Conservation (phyloP, 805 yeast genomes). For the Clavispora asparagi region DNA sequence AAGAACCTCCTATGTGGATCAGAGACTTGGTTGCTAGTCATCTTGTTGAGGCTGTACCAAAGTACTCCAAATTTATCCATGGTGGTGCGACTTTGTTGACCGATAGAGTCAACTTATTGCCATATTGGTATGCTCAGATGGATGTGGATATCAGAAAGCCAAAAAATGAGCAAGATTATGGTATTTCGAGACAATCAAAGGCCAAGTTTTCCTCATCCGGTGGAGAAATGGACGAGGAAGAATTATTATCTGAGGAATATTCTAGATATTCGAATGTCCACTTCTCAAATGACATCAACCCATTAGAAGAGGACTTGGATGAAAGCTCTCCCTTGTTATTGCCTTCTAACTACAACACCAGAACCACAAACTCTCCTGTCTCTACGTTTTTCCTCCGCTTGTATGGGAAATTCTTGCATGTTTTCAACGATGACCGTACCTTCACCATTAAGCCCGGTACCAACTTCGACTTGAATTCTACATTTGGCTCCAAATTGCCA, state of each 20-base stretch:
- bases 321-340: slow-evolving; percentile 39
- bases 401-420: slow-evolving; percentile 35
- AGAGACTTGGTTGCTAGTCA: slow-evolving; percentile 87
- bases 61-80: slow-evolving; percentile 94
- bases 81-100: slow-evolving; percentile 93
- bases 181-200: slow-evolving; percentile 50
- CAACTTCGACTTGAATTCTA: slow-evolving; percentile 37
- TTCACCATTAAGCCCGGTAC: slow-evolving; percentile 42
- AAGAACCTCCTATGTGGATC: slow-evolving; percentile 98
- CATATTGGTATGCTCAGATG: slow-evolving; percentile 99
- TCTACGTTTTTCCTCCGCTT: slow-evolving; percentile 25
- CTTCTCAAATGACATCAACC: slow-evolving; percentile 41
- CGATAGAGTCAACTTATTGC: slow-evolving; percentile 75
- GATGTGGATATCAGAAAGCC: slow-evolving; percentile 92
- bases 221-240: slow-evolving; percentile 66
- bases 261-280: slow-evolving; percentile 33
- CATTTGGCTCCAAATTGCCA: slow-evolving; percentile 62
- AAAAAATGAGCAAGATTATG: slow-evolving; percentile 50
- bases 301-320: slow-evolving; percentile 47
- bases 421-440: slow-evolving; percentile 41
- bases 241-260: slow-evolving; percentile 40
- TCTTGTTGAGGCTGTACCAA: slow-evolving; percentile 96
- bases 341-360: slow-evolving; percentile 28
- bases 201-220: slow-evolving; percentile 41
- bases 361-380: slow-evolving; percentile 26